Percentiles rank a stretch among this genome's conserved stretches.
phyloP scores from a whole-genome alignment of 768 basidiomycete species.

The Termitomyces sp. region DNA sequence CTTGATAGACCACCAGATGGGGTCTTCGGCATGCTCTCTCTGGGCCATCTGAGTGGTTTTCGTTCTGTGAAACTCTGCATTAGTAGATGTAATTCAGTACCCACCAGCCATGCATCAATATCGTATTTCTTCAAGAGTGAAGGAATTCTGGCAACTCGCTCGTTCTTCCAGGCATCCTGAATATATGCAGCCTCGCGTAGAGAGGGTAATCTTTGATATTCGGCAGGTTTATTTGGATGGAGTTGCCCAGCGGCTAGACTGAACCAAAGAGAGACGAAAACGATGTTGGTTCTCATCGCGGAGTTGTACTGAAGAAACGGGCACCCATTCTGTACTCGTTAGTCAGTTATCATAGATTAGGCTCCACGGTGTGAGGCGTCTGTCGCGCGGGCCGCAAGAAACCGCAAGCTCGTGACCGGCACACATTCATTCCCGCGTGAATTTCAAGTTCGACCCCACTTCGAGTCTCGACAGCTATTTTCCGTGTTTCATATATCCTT shows the following conservation, averaged over 20 bases:
- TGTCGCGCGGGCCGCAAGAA: not conserved
- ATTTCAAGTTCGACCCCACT: not conserved
- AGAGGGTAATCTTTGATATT: conserved; percentile 34
- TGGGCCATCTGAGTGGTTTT: conserved; percentile 34
- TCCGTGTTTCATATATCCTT: not conserved
- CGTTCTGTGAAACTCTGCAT: conserved; percentile 17
- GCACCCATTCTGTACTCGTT: not conserved
- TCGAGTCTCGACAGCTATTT: not conserved
- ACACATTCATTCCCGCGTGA: not conserved
- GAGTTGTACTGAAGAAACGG: not conserved
- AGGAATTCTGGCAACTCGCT: conserved; percentile 40
- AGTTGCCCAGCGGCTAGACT: conserved; percentile 16
- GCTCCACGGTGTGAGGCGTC: not conserved
- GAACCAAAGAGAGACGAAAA: not conserved
- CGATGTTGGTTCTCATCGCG: not conserved
- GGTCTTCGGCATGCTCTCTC: conserved; percentile 54
- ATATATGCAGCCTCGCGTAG: conserved; percentile 38
- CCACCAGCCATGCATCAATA: conserved; percentile 37
- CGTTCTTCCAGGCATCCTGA: conserved; percentile 37
- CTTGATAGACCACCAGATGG: conserved; percentile 49
- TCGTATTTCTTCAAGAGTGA: conserved; percentile 38
- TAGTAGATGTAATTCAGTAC: not conserved
- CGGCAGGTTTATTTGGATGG: conserved; percentile 29
- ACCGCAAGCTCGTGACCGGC: not conserved
- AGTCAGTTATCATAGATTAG: not conserved